These are phyloP conservation scores for Rhynchospora breviuscula DNA, from an alignment of 176 grass and related monocot genomes.

Conservation along the genomic window DNA sequence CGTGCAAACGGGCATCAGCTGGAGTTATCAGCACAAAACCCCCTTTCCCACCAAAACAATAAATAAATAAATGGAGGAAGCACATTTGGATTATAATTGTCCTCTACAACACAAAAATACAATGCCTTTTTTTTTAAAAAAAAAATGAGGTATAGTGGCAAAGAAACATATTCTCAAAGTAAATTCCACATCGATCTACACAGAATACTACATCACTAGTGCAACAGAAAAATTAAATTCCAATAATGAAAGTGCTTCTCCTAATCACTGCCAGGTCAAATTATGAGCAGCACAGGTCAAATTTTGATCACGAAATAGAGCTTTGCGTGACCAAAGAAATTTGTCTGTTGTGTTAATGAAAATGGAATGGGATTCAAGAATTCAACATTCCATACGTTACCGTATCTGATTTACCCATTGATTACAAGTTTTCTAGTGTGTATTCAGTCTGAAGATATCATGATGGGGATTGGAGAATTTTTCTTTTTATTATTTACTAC, in stretches of 20 bases:
- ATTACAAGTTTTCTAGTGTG: too few species aligned
- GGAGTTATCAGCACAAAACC: too few species aligned
- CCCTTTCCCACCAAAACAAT: too few species aligned
- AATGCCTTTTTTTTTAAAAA: too few species aligned
- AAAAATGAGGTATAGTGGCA: neutral
- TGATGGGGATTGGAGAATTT: too few species aligned
- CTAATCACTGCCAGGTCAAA: constrained; percentile 9
- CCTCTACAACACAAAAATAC: neutral
- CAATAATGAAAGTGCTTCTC: neutral
- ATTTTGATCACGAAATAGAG: neutral
- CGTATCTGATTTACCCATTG: neutral
- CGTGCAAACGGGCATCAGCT: neutral
- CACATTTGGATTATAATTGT: neutral
- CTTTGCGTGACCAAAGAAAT: neutral
- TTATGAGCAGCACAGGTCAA: neutral
- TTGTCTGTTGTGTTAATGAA: neutral
- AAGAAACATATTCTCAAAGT: neutral
- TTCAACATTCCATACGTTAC: neutral
- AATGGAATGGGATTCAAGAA: neutral
- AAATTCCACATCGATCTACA: neutral
- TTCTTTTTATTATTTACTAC: too few species aligned
- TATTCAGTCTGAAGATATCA: too few species aligned
- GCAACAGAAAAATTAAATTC: neutral
- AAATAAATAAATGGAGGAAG: neutral
- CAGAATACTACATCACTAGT: neutral